Conservation (phyloP, 305 asterid species). For the Solanum hybrid region DNA sequence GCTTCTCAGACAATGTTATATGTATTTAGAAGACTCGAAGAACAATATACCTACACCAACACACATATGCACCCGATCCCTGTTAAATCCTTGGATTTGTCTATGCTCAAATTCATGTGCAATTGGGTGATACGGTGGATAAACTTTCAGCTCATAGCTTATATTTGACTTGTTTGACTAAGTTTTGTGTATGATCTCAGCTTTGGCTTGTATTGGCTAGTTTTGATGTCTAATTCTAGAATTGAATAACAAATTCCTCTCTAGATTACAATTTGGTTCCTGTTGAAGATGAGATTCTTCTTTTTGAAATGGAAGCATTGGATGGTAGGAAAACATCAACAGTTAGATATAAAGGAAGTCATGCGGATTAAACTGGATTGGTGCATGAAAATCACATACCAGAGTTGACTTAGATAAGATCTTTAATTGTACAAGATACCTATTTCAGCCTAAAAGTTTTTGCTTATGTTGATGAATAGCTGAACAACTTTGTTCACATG, state of each 20-base stretch:
- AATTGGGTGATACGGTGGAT: not conserved
- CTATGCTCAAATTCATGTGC: not conserved
- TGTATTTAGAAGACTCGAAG: not conserved
- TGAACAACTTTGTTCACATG: not conserved
- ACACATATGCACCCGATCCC: not conserved
- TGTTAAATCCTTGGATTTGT: not conserved
- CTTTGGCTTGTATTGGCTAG: not conserved
- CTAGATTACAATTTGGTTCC: not conserved
- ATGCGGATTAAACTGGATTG: not conserved
- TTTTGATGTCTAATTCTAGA: not conserved
- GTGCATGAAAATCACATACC: not conserved
- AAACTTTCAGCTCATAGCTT: not conserved
- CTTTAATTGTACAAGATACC: not conserved
- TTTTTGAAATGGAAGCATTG: not conserved
- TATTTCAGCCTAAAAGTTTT: not conserved
- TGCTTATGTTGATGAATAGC: constrained; percentile 1
- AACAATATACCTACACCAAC: not conserved
- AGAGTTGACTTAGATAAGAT: not conserved
- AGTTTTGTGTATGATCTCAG: not conserved
- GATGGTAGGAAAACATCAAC: not conserved
- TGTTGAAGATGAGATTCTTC: not conserved
- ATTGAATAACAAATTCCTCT: not conserved
- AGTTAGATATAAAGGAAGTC: not conserved
- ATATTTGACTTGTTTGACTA: not conserved
- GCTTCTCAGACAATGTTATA: not conserved